These are phyloP conservation scores for Saprolegnia diclina DNA, from an alignment of 352 stramenopile genomes.

Conservation along the genomic window DNA sequence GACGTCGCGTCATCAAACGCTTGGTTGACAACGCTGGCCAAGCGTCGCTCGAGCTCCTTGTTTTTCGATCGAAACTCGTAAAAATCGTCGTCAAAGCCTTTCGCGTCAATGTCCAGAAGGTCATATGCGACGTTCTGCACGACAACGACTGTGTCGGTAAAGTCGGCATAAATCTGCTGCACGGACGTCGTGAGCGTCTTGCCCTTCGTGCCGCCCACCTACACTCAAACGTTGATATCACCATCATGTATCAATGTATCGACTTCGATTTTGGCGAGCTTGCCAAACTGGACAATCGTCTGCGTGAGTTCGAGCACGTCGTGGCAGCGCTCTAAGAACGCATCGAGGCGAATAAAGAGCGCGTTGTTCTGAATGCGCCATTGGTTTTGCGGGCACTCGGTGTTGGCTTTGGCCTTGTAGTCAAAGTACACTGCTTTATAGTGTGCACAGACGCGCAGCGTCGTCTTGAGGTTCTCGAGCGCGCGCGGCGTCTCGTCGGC, in stretches of 20 bases:
- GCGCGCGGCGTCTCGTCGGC: conserved; percentile 62
- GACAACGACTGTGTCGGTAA: conserved; percentile 61
- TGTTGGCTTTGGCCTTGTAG: conserved; percentile 83
- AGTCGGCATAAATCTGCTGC: conserved; percentile 84
- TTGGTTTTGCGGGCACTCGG: conserved; percentile 76
- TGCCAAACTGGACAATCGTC: conserved; percentile 87
- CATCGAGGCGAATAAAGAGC: conserved; percentile 85
- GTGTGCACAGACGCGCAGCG: conserved; percentile 74
- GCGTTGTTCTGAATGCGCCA: conserved; percentile 91
- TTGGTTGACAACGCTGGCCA: conserved; percentile 87
- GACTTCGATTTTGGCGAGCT: conserved; percentile 75
- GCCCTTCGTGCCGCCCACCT: conserved; percentile 87
- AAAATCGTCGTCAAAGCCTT: conserved; percentile 89
- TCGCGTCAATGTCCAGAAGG: conserved; percentile 84
- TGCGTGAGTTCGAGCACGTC: conserved; percentile 86
- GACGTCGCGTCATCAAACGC: conserved; percentile 91
- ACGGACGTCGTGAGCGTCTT: conserved; percentile 89
- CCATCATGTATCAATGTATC: background rate
- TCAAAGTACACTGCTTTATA: conserved; percentile 92
- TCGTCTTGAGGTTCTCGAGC: conserved; percentile 61
- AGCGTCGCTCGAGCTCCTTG: conserved; percentile 81
- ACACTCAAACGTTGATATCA: background rate
- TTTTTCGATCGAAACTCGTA: conserved; percentile 86
- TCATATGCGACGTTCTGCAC: conserved; percentile 85
- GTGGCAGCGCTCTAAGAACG: conserved; percentile 88